Percentiles rank a stretch among this genome's conserved stretches.
Conservation (phyloP, 2,329 filamentous ascomycete species). For the Penicillium sp. region DNA sequence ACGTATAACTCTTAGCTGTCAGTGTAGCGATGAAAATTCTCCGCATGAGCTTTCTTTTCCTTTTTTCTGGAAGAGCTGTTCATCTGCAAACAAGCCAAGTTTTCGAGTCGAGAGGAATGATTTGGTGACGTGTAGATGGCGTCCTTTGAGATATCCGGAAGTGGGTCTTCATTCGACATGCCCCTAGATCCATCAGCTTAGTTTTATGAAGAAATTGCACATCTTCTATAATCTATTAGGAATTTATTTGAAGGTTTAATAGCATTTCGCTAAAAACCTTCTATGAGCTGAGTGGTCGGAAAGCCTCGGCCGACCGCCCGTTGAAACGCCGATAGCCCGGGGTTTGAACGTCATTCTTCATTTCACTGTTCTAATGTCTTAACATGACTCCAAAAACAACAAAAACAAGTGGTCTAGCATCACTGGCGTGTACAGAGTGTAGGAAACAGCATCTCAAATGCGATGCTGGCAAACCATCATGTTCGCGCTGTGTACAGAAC, state of each 20-base stretch:
- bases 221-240: too few species aligned
- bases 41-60: too few species aligned
- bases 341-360: conserved; percentile 3
- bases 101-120: too few species aligned
- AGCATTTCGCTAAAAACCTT: not conserved
- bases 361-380: not conserved
- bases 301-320: not conserved
- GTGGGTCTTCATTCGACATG: too few species aligned
- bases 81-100: too few species aligned
- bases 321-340: conserved; percentile 4
- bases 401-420: conserved; percentile 31
- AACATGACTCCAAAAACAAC: conserved; percentile 23
- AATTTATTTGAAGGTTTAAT: not conserved
- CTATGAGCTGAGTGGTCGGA: not conserved
- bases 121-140: too few species aligned
- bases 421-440: conserved; percentile 48
- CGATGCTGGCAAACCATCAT: conserved; percentile 63
- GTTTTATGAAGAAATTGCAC: too few species aligned
- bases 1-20: too few species aligned
- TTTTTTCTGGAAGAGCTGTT: too few species aligned
- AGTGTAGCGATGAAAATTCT: too few species aligned
- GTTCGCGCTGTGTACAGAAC: conserved; percentile 61
- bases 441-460: conserved; percentile 68
- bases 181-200: too few species aligned
- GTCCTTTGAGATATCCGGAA: not conserved